A percentile compares a stretch with the other conserved stretches of the same genome.
These are phyloP conservation scores for Neocallimastix lanati DNA, from an alignment of 192 early-diverging fungal species.

Conservation along the genomic window DNA sequence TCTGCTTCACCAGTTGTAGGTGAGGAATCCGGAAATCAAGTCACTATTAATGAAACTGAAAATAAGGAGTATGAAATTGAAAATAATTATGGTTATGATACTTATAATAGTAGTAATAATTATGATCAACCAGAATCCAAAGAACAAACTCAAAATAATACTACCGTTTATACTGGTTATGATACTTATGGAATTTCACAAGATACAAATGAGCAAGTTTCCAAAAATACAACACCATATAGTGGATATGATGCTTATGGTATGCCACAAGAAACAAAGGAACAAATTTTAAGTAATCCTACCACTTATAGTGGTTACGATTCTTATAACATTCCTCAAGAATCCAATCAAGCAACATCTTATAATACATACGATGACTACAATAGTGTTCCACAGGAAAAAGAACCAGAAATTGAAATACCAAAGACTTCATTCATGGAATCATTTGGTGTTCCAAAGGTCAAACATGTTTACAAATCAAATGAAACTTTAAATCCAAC, in stretches of 20 bases:
- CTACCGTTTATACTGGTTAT: too few species aligned
- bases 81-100: neutral
- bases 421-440: neutral
- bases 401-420: neutral
- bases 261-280: too few species aligned
- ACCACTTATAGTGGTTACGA: too few species aligned
- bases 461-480: neutral
- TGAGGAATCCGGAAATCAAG: neutral
- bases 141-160: too few species aligned
- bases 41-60: neutral
- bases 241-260: too few species aligned
- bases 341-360: neutral
- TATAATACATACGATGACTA: neutral
- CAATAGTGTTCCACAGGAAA: neutral
- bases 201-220: too few species aligned
- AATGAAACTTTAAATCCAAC: neutral
- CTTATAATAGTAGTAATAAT: too few species aligned
- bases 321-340: too few species aligned
- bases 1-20: neutral
- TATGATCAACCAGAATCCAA: neutral
- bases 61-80: neutral
- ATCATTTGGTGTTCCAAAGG: neutral
- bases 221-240: too few species aligned
- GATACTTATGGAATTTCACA: too few species aligned
- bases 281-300: too few species aligned